Base-by-base conservation (phyloP, 1,284 basidiomycete species). In the Dichomitus squalens region DNA sequence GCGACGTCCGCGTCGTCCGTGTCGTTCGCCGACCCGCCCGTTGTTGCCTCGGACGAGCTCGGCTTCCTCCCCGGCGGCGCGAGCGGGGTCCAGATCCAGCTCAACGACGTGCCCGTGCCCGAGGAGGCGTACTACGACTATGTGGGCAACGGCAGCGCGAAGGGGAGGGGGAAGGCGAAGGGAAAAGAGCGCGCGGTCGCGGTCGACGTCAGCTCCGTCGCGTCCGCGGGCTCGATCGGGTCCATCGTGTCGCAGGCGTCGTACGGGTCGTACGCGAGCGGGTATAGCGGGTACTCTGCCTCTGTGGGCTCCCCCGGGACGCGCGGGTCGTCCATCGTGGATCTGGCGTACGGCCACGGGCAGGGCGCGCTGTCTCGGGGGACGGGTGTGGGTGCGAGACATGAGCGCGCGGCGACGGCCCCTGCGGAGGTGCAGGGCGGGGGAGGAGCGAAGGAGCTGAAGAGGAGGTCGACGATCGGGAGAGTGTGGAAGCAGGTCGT, bases 41-140 rank as follows among this genome's bases (percentile, higher is more conserved):
- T 46, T 3, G 18, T 33, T 8, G 29, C 27, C 7, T 16, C 40
- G 31, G 48, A 53, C 36, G 55, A 51, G 38, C 20, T 49, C 11
- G 55, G 52, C 16, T 36, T 44, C 31, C 53, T 44, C 23, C 11
- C 18, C 40, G 25, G 23, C 29, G 48, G 18, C n/a, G 23, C 5
- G 21, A 34, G 52, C 14, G 27, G 43, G 27, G 59, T 64, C 18
- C 58, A 61, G 55, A 36, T 64, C 20, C 60, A 56, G 52, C 27
- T 64, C n/a, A 63, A 63, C 60, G 59, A 63, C 48, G 59, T 66
- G 16, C 59, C 55, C n/a, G 57, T 64, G 29, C 44, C 44, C 4
- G 27, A 27, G n/a, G 44, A 47, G 29, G 44, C 44, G 29, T 33
- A 21, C 29, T 21, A 6, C 25, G 12, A 14, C 25, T 27, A 27